Conservation (phyloP, 768 basidiomycete genomes). For the Tulasnella sp. region DNA sequence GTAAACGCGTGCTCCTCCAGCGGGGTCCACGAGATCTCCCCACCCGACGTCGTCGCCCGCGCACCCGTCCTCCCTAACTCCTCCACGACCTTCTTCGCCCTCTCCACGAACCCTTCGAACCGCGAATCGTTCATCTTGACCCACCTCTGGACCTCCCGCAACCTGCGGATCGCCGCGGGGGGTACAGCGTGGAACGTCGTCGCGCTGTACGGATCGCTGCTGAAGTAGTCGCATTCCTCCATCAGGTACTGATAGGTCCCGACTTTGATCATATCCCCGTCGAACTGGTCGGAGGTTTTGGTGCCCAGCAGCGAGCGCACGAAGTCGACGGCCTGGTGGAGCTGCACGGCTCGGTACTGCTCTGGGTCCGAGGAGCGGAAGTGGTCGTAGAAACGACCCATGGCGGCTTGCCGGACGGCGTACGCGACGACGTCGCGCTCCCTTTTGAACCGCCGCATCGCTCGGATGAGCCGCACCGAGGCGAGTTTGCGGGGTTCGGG, state of each 20-base stretch:
- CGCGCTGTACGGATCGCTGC: constrained; percentile 35
- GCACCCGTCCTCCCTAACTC: constrained; percentile 7
- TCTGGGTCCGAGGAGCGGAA: constrained; percentile 36
- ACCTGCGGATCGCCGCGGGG: constrained; percentile 37
- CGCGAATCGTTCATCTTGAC: constrained; percentile 27
- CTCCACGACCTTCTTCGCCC: constrained; percentile 35
- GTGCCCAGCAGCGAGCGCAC: constrained; percentile 22
- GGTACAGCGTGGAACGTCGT: constrained; percentile 58
- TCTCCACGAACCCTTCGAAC: constrained; percentile 39
- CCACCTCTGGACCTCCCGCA: constrained; percentile 41
- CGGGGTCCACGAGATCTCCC: constrained; percentile 22
- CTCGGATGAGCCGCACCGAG: constrained; percentile 1
- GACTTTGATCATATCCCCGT: constrained; percentile 33
- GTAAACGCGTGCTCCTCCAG: constrained; percentile 30
- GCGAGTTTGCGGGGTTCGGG: neutral
- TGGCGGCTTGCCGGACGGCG: neutral
- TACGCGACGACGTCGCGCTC: neutral
- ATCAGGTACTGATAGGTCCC: constrained; percentile 57
- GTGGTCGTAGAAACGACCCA: constrained; percentile 29
- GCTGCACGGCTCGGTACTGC: constrained; percentile 45
- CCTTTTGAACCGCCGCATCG: neutral
- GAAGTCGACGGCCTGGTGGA: constrained; percentile 40
- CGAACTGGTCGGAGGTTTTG: constrained; percentile 23
- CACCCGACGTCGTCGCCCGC: constrained; percentile 21
- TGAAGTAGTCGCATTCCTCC: constrained; percentile 39